Conservation (phyloP, 345 rosid genomes). For the Hirschfeldia incana region DNA sequence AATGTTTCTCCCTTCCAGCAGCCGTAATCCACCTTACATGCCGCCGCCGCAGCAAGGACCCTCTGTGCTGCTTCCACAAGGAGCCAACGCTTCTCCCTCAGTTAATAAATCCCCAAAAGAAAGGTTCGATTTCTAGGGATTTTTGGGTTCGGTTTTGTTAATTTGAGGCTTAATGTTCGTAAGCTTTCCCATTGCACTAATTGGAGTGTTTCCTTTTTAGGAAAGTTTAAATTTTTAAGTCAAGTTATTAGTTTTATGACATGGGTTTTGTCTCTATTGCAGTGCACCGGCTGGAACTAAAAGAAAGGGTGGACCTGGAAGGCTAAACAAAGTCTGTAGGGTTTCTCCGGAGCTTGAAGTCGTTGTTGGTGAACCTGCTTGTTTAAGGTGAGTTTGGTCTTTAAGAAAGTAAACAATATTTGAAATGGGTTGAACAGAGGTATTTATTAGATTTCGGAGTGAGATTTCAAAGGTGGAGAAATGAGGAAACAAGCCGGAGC, state of each 20-base stretch:
- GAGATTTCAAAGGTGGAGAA: no score
- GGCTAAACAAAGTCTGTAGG: constrained; percentile 91
- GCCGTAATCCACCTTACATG: constrained; percentile 41
- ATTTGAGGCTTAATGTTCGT: neutral
- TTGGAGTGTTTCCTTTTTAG: constrained; percentile 21
- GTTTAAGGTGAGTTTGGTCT: no score
- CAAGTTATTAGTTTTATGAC: constrained; percentile 9
- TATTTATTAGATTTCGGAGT: no score
- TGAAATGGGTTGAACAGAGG: no score
- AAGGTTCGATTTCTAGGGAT: constrained; percentile 47
- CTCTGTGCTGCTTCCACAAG: constrained; percentile 21
- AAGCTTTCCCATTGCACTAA: neutral
- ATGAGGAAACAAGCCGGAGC: no score
- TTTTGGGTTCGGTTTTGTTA: neutral
- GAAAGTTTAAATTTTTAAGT: constrained; percentile 11
- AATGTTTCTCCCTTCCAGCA: no score
- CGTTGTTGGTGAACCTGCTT: constrained; percentile 90
- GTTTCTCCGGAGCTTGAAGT: constrained; percentile 93
- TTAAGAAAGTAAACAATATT: no score
- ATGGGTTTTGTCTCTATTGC: constrained; percentile 27
- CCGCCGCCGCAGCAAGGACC: constrained; percentile 40
- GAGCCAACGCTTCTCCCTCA: constrained; percentile 23
- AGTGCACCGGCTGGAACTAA: constrained; percentile 74
- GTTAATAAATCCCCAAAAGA: constrained; percentile 54
- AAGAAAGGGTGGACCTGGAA: constrained; percentile 96